These are phyloP conservation scores for Hylodesmum podocarpum DNA, from an alignment of 306 rosid genomes.

Conservation along the genomic window DNA sequence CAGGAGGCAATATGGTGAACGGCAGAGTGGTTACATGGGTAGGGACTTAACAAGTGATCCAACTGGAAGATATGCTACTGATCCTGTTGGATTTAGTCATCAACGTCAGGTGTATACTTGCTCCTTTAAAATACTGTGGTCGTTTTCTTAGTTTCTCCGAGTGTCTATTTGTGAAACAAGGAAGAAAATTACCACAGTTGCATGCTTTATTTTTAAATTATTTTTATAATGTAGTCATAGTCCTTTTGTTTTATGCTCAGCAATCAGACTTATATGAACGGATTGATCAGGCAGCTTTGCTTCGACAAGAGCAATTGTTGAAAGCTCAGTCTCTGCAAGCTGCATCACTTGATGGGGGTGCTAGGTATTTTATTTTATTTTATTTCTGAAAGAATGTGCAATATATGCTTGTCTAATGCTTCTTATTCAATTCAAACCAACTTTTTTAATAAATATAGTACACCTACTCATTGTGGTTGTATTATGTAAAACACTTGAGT, in stretches of 20 bases:
- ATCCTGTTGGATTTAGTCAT: slow-evolving; percentile 70
- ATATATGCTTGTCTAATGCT: slow-evolving; percentile 19
- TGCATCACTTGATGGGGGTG: slow-evolving; percentile 77
- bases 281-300: slow-evolving; percentile 79
- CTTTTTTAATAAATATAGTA: slow-evolving; percentile 21
- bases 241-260: slow-evolving; percentile 26
- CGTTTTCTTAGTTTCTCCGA: slow-evolving; percentile 3
- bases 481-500: slow-evolving; percentile 21
- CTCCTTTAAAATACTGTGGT: background rate
- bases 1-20: slow-evolving; percentile 84
- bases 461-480: slow-evolving; percentile 25
- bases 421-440: slow-evolving; percentile 10
- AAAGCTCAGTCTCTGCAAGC: slow-evolving; percentile 82
- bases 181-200: slow-evolving; percentile 1
- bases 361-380: slow-evolving; percentile 62
- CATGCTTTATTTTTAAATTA: background rate
- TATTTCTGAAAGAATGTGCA: background rate
- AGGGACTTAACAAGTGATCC: slow-evolving; percentile 78
- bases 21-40: slow-evolving; percentile 72
- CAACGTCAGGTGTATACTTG: slow-evolving; percentile 73
- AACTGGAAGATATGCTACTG: slow-evolving; percentile 72
- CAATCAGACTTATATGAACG: slow-evolving; percentile 86
- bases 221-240: background rate
- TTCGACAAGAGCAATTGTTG: slow-evolving; percentile 93
- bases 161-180: background rate